Evolutionary conservation across 345 rosid species (phyloP).

Genomic region (Trapa bicornis): DNA sequence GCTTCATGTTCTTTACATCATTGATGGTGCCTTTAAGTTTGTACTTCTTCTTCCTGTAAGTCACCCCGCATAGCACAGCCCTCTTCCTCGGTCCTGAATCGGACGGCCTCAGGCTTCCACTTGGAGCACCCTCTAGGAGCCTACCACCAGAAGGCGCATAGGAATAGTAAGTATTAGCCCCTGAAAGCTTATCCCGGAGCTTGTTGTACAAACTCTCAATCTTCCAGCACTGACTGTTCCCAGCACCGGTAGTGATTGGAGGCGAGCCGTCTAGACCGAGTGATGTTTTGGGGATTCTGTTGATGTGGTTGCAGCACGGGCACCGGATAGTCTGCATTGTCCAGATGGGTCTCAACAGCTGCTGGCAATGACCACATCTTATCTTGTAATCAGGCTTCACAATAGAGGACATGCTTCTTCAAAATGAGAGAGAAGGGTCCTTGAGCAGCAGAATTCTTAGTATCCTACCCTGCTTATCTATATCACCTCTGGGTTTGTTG

Average conservation of each 20-base stretch:
- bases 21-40: conserved; percentile 41
- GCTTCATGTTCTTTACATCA: conserved; percentile 36
- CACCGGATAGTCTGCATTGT: conserved; percentile 8
- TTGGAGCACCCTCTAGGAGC: not conserved
- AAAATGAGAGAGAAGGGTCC: not conserved
- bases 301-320: conserved; percentile 8
- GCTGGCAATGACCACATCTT: conserved; percentile 10
- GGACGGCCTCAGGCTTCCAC: not conserved
- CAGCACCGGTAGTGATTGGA: not conserved
- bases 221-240: not conserved
- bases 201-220: not conserved
- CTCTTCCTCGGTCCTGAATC: conserved; percentile 18
- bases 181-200: not conserved
- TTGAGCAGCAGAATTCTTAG: not conserved
- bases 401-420: not conserved
- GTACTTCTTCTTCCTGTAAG: conserved; percentile 25
- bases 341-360: conserved; percentile 11
- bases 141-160: not conserved
- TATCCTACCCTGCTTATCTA: not conserved
- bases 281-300: not conserved
- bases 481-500: not conserved
- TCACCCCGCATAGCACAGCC: conserved; percentile 41
- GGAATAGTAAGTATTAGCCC: conserved; percentile 1
- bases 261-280: not conserved
- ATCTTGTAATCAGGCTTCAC: not conserved